phyloP scores from a whole-genome alignment of 2,329 filamentous ascomycete species.

The Akanthomyces muscarius region DNA sequence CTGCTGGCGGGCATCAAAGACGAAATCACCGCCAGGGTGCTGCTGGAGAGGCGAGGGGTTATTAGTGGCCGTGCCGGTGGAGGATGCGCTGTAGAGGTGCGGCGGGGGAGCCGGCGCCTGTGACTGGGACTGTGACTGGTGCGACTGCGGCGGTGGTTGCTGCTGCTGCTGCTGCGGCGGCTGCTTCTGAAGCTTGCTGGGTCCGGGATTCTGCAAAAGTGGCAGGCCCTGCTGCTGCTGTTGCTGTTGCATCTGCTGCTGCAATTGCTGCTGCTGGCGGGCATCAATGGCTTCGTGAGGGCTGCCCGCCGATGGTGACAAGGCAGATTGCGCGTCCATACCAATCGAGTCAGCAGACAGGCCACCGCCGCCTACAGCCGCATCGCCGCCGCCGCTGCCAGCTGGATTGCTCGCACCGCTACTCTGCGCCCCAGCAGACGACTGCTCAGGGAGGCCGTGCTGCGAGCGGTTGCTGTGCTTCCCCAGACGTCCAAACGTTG shows the following conservation, averaged over 20 bases:
- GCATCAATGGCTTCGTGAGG: constrained; percentile 16
- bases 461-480: constrained; percentile 56
- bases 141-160: constrained; percentile 12
- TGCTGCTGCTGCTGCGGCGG: constrained; percentile 22
- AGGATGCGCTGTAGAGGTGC: constrained; percentile 30
- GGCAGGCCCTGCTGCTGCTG: constrained; percentile 26
- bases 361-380: constrained; percentile 6
- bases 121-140: constrained; percentile 22
- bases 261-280: constrained; percentile 23
- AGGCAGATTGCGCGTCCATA: constrained; percentile 19
- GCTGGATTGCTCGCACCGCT: constrained; percentile 1
- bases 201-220: neutral
- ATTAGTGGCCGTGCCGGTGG: constrained; percentile 25
- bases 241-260: constrained; percentile 26
- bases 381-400: neutral
- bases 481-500: constrained; percentile 50
- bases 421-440: constrained; percentile 21
- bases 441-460: constrained; percentile 48
- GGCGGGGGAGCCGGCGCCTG: constrained; percentile 27
- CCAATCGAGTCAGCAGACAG: neutral
- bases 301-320: constrained; percentile 5
- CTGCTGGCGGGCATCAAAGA: constrained; percentile 32
- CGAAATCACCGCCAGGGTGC: constrained; percentile 23
- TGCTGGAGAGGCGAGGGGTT: constrained; percentile 21
- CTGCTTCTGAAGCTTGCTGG: constrained; percentile 27